Percentiles rank a stretch among this genome's conserved stretches.
Conservation (phyloP, 2,329 filamentous ascomycete genomes). For the Blastomyces gilchristii region DNA sequence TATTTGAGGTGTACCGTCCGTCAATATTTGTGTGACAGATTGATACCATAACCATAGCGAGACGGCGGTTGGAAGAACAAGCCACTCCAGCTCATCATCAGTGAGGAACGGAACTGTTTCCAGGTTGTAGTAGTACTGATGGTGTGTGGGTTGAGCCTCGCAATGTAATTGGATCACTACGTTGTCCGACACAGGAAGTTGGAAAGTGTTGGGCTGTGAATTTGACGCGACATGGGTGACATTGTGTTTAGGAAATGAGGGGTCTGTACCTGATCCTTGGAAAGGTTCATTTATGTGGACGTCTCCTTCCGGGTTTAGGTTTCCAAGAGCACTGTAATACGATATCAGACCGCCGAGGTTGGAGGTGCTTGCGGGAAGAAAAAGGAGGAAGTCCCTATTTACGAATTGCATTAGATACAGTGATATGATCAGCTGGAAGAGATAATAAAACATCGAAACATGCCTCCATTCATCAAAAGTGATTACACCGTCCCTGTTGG, state of each 20-base stretch:
- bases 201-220: constrained; percentile 15
- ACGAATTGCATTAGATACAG: not conserved
- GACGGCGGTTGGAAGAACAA: constrained; percentile 32
- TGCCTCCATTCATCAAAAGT: constrained; percentile 96
- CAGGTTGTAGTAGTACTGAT: constrained; percentile 4
- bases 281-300: constrained; percentile 85
- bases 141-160: constrained; percentile 9
- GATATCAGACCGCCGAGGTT: constrained; percentile 74
- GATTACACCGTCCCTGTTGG: constrained; percentile 76
- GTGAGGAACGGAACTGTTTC: constrained; percentile 17
- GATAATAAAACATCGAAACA: constrained; percentile 29
- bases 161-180: constrained; percentile 14
- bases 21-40: constrained; percentile 38
- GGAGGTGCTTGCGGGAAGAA: constrained; percentile 56
- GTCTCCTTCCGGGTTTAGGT: constrained; percentile 87
- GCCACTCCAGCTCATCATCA: constrained; percentile 32
- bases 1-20: constrained; percentile 43
- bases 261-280: constrained; percentile 76
- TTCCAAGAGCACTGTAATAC: constrained; percentile 83
- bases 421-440: not conserved
- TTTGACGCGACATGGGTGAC: constrained; percentile 12
- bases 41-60: constrained; percentile 36
- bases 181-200: constrained; percentile 11
- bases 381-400: constrained; percentile 76
- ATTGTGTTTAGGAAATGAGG: constrained; percentile 31